These are phyloP conservation scores for Cyclaneusma minus DNA, from an alignment of 2,329 filamentous ascomycete genomes.

Conservation along the genomic window DNA sequence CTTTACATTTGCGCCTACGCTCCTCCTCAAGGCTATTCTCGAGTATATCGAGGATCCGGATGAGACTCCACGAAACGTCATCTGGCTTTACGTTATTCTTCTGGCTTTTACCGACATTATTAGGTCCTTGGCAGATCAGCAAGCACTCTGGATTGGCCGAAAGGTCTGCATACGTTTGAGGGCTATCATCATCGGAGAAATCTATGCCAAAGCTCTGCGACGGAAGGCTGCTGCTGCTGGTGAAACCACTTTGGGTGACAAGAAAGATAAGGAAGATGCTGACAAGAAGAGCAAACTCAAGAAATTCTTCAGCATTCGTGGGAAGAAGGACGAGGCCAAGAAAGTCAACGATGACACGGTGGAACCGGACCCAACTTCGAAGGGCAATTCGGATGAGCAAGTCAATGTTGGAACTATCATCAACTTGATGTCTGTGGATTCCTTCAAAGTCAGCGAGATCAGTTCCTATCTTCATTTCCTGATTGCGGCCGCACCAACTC, in stretches of 20 bases:
- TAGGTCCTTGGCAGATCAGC: constrained; percentile 69
- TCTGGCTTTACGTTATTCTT: constrained; percentile 90
- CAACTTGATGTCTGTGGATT: constrained; percentile 98
- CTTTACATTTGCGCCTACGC: constrained; percentile 81
- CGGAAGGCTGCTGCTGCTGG: constrained; percentile 70
- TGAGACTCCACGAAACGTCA: constrained; percentile 63
- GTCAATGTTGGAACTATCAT: constrained; percentile 97
- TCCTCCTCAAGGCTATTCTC: constrained; percentile 80
- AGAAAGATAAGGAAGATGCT: constrained; percentile 26
- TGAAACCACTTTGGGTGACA: constrained; percentile 55
- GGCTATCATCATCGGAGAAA: constrained; percentile 91
- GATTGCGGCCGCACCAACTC: constrained; percentile 80
- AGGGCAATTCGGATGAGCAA: constrained; percentile 44
- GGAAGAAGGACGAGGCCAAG: constrained; percentile 37
- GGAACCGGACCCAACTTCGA: constrained; percentile 17
- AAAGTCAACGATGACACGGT: constrained; percentile 19
- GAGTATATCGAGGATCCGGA: constrained; percentile 83
- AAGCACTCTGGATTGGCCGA: constrained; percentile 83
- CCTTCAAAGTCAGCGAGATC: constrained; percentile 93
- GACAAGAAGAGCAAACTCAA: constrained; percentile 29
- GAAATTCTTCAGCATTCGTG: constrained; percentile 35
- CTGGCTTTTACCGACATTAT: constrained; percentile 71
- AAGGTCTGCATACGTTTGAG: constrained; percentile 88
- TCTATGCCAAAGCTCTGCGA: constrained; percentile 88
- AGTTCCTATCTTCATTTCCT: constrained; percentile 92